Conservation (phyloP, 2,329 filamentous ascomycete genomes). For the Verticillium isaacii region DNA sequence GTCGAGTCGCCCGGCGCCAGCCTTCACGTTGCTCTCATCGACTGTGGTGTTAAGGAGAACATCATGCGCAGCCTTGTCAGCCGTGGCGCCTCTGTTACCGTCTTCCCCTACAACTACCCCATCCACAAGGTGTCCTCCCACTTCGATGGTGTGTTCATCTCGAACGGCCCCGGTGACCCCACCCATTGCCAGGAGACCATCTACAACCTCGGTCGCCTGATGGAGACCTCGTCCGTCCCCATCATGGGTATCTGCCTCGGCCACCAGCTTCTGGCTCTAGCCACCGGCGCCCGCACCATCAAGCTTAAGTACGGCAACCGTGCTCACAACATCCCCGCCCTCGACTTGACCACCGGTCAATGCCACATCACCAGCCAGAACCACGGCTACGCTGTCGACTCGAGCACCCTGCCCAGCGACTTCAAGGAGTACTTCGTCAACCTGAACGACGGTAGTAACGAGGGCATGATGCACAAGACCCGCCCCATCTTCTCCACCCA, state of each 20-base stretch:
- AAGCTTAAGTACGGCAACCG: slow-evolving; percentile 99
- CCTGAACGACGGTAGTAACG: slow-evolving; percentile 95
- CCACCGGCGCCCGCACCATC: slow-evolving; percentile 81
- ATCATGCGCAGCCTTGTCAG: slow-evolving; percentile 91
- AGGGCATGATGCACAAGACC: slow-evolving; percentile 94
- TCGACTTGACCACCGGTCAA: slow-evolving; percentile 90
- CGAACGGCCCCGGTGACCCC: slow-evolving; percentile 96
- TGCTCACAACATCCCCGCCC: slow-evolving; percentile 94
- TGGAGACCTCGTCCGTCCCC: slow-evolving; percentile 85
- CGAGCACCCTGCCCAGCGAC: slow-evolving; percentile 72
- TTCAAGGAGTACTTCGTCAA: slow-evolving; percentile 99
- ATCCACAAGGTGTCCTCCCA: slow-evolving; percentile 98
- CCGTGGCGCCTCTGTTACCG: slow-evolving; percentile 87
- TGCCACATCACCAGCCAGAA: slow-evolving; percentile 99
- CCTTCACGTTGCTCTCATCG: slow-evolving; percentile 89
- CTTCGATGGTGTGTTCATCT: slow-evolving; percentile 98
- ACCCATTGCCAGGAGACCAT: slow-evolving; percentile 94
- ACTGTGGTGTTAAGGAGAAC: slow-evolving; percentile 99
- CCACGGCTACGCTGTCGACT: slow-evolving; percentile 94
- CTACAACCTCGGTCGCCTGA: slow-evolving; percentile 84
- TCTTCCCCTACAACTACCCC: slow-evolving; percentile 94
- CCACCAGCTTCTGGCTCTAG: slow-evolving; percentile 90
- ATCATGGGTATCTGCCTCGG: slow-evolving; percentile 98
- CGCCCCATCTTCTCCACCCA: slow-evolving; percentile 97
- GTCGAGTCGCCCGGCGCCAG: slow-evolving; percentile 78